Evolutionary conservation across 352 stramenopile genomes (phyloP), one percentile per base, ranked within the genome.

Genomic region (Phytopythium oedochilum): DNA sequence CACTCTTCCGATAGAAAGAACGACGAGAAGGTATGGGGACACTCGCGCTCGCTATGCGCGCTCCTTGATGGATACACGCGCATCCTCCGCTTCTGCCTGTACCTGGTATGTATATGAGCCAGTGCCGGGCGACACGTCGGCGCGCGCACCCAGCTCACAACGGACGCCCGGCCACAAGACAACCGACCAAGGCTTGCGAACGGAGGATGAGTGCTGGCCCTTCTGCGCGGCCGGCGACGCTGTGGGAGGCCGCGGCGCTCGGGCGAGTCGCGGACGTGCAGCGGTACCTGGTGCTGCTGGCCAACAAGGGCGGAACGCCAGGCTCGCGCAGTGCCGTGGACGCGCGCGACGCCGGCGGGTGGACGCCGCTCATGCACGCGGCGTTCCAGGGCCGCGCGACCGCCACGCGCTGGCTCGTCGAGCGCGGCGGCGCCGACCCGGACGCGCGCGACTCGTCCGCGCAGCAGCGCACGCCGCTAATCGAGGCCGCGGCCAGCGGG

Each of bases 291-390:
- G 20, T 20, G 23, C 42, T 47, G 42, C 22, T 47, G 42, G 14
- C 22, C 22, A 32, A 32, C 14, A 18, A 18, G 38, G 12, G n/a
- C 38, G 20, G n/a, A n/a, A n/a, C 20, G 7, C 18, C 20, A 0
- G 31, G 29, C 18, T 11, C n/a, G 29, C 22, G 20, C n/a, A 29
- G 26, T n/a, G 7, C 47, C 5, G 32, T 29, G n/a, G 47, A 54
- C 22, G 47, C 15, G 47, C 29, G 47, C 29, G 47, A 54, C 47
- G 32, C 29, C n/a, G 29, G 29, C 29, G 47, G 47, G n/a, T 54
- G 47, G 47, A 54, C 47, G 47, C 29, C 32, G 32, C 22, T 54
- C 6, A 29, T 54, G 31, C 47, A 54, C 47, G 29, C 47, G 29
- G 47, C 47, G 28, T 40, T 54, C 14, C 47, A 54, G 32, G 47